Percentiles rank a stretch among this genome's conserved stretches.
Conservation (phyloP, 306 rosid genomes). For the Notholithocarpus densiflorus region DNA sequence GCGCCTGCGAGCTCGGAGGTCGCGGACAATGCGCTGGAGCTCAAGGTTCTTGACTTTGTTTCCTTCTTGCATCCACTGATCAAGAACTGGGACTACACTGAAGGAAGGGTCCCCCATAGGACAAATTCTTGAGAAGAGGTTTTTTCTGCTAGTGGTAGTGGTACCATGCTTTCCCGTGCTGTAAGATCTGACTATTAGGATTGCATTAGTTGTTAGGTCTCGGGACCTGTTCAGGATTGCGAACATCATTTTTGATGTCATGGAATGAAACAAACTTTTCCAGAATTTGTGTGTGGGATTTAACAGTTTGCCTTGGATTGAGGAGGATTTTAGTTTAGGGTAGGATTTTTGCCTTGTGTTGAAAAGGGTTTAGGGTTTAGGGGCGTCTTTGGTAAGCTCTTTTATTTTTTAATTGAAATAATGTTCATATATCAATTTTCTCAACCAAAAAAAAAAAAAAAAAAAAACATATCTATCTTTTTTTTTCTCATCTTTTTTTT, state of each 20-base stretch:
- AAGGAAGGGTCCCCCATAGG: constrained; percentile 62
- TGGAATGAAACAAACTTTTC: background rate
- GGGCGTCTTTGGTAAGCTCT: too few species aligned
- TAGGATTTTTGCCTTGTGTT: too few species aligned
- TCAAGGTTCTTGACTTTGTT: constrained; percentile 11
- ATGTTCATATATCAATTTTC: too few species aligned
- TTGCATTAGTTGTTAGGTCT: constrained; percentile 14
- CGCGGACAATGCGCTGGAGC: constrained; percentile 37
- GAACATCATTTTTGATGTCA: constrained; percentile 28
- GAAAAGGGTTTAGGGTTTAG: background rate
- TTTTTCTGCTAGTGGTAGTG: constrained; percentile 13
- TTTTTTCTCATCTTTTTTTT: too few species aligned
- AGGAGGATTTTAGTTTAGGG: background rate
- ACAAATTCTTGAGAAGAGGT: constrained; percentile 53
- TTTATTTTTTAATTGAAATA: background rate
- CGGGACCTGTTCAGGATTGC: constrained; percentile 17
- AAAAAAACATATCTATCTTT: too few species aligned
- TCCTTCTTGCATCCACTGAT: constrained; percentile 53
- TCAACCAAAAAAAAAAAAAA: too few species aligned
- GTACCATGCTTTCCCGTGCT: constrained; percentile 16
- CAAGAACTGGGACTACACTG: constrained; percentile 52
- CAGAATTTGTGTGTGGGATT: background rate
- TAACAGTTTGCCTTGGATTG: background rate
- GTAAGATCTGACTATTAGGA: constrained; percentile 17
- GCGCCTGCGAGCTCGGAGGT: constrained; percentile 47